Evolutionary conservation across 2,329 filamentous ascomycete genomes (phyloP).

Genomic region (Hypoxylon sp.): DNA sequence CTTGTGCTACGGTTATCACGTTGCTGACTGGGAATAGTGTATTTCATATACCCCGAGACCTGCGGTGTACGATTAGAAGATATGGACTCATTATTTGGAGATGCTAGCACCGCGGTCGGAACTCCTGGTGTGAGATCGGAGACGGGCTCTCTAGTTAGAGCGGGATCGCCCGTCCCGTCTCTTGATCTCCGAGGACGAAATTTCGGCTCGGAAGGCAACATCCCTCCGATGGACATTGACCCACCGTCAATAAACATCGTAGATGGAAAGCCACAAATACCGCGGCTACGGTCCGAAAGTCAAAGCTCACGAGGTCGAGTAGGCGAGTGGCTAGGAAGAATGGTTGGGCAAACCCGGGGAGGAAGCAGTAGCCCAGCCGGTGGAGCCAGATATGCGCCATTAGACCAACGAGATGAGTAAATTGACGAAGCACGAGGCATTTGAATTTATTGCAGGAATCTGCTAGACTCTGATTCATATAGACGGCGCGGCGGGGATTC

Average conservation of each 20-base stretch:
- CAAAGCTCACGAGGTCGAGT: conserved; percentile 50
- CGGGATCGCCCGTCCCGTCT: conserved; percentile 80
- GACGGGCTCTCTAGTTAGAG: conserved; percentile 80
- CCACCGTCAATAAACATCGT: conserved; percentile 70
- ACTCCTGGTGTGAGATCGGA: conserved; percentile 81
- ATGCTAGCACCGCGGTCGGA: conserved; percentile 81
- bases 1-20: neutral
- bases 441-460: conserved; percentile 31
- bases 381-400: conserved; percentile 50
- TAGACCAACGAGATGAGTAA: conserved; percentile 54
- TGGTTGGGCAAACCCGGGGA: conserved; percentile 51
- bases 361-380: conserved; percentile 46
- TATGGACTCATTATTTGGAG: conserved; percentile 94
- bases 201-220: conserved; percentile 69
- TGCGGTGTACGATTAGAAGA: conserved; percentile 95
- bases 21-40: conserved; percentile 67
- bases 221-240: conserved; percentile 84
- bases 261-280: conserved; percentile 57
- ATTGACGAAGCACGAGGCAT: conserved; percentile 28
- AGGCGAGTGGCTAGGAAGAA: conserved; percentile 58
- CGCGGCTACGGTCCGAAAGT: conserved; percentile 48
- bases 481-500: conserved; percentile 37
- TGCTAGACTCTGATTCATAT: conserved; percentile 41
- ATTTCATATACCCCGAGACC: conserved; percentile 97
- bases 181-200: conserved; percentile 71